Evolutionary conservation across 2,329 filamentous ascomycete species (phyloP), one percentile per base, ranked within the genome.

Genomic region (Botryosphaeria dothidea): DNA sequence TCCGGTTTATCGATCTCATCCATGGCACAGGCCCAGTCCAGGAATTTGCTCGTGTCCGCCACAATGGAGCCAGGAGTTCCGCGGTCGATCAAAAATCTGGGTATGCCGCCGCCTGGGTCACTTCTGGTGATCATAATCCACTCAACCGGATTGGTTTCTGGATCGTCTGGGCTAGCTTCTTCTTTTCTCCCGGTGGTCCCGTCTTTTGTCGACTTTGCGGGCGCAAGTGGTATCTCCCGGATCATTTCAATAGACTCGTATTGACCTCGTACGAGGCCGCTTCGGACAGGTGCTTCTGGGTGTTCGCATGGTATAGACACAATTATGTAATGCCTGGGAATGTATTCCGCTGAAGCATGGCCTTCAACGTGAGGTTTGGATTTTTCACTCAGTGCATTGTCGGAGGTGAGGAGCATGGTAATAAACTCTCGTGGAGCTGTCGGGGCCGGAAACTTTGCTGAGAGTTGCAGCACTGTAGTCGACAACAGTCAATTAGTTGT

Each of bases 181-280:
- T 71, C 69, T 56, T 67, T 67, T 66, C 68, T 60, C 58, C 79
- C 74, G 31, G 72, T 69, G 13, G 71, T 67, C 61, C 79, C 76
- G 1, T 71, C 76, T n/a, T 77, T 78, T 5, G 74, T 75, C 23
- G 74, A 65, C 74, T 68, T 81, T 74, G 48, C 82, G 2, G 70
- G 69, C 21, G 74, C 80, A 9, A 88, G 74, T 0, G 89, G 90
- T 15, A 97, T 85, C 77, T 98, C 93, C 57, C 93, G 85, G 65
- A 97, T 93, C 69, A 97, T 84, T 77, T 98, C 94, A 17, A 97
- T 90, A 1, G 92, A 96, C 80, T 97, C 93, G 73, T 97, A 98
- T 68, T 89, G 84, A 3, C 93, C 94, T 45, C 92, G 85, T 56
- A 97, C 91, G 74, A 90, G 94, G 17, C 91, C 92, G 66, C 86